Evolutionary conservation across 2,329 filamentous ascomycete species (phyloP).

Genomic region (Botrytis fragariae): DNA sequence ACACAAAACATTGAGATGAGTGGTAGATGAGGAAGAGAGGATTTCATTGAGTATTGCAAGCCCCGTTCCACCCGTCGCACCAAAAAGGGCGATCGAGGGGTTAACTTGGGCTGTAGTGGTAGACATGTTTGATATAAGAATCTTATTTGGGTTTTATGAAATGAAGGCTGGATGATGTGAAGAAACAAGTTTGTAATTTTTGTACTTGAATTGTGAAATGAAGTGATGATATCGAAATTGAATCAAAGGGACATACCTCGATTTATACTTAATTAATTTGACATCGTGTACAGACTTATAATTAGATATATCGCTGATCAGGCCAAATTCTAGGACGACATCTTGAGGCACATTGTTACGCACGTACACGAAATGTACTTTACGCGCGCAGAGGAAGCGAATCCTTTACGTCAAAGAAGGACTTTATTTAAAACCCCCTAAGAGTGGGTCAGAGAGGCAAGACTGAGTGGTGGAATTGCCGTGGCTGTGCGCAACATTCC

Average conservation of each 20-base stretch:
- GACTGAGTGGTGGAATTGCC: neutral
- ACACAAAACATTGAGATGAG: neutral
- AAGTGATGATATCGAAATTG: neutral
- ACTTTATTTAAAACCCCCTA: neutral
- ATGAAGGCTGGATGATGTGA: neutral
- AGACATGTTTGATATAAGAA: neutral
- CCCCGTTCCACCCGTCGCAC: conserved; percentile 13
- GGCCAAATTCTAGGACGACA: neutral
- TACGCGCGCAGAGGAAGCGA: neutral
- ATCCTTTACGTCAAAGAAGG: neutral
- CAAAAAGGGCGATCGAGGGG: conserved; percentile 14
- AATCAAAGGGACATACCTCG: neutral
- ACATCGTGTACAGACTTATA: neutral
- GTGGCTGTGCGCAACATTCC: neutral
- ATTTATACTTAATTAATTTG: neutral
- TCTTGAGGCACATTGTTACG: neutral
- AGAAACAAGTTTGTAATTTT: neutral
- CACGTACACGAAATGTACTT: neutral
- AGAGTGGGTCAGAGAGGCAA: neutral
- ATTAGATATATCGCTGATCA: neutral
- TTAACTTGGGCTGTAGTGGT: neutral
- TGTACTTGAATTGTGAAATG: neutral
- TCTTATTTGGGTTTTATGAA: neutral
- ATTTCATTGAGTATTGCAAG: conserved; percentile 8
- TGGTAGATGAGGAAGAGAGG: neutral